Conservation (phyloP, 345 rosid species). For the Cochlearia excelsa region DNA sequence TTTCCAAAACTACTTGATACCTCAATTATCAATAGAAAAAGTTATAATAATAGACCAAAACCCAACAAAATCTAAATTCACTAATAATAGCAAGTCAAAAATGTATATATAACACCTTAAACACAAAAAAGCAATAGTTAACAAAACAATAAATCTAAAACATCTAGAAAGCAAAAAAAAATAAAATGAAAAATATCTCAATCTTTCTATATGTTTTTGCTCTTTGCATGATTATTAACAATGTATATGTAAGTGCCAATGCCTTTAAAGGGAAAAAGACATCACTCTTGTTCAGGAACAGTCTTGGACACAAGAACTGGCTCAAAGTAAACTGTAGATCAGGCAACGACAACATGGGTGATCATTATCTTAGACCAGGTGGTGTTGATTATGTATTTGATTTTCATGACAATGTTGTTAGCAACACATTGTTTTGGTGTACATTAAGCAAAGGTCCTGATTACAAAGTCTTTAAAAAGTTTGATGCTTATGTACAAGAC, state of each 20-base stretch:
- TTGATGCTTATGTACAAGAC: slow-evolving; percentile 18
- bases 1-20: no score
- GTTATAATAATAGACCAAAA: no score
- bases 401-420: not conserved
- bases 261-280: slow-evolving; percentile 2
- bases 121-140: no score
- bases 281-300: not conserved
- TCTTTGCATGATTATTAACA: slow-evolving; percentile 15
- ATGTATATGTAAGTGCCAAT: not conserved
- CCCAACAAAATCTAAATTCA: no score
- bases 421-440: slow-evolving; percentile 18
- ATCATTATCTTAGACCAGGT: not conserved
- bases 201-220: slow-evolving; percentile 19
- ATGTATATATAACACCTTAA: not conserved
- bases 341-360: not conserved
- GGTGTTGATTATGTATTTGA: not conserved
- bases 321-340: no score
- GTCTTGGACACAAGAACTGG: no score
- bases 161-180: slow-evolving; percentile 4
- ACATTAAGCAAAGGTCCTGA: slow-evolving; percentile 18
- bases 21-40: no score
- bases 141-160: not conserved
- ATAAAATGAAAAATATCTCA: slow-evolving; percentile 8
- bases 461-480: not conserved
- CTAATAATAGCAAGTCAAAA: no score